Percentiles rank a stretch among this genome's conserved stretches.
Evolutionary conservation across 305 asterid species (phyloP).

Genomic region (Fraxinus albicans): DNA sequence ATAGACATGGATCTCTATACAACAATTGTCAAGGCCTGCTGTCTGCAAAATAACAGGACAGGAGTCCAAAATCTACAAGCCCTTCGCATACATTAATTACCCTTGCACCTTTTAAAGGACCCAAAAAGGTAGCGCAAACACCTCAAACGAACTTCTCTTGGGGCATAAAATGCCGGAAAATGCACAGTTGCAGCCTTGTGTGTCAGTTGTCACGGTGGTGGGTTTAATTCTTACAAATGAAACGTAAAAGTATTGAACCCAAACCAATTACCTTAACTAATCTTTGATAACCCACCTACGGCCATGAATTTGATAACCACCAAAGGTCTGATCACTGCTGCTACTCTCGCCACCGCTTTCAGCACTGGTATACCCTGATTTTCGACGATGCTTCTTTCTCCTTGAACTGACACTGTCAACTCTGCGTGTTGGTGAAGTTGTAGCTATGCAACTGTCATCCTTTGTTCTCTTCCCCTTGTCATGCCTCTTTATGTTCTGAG

Average conservation of each 20-base stretch:
- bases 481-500: slow-evolving; percentile 81
- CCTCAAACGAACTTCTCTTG: background rate
- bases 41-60: background rate
- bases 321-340: slow-evolving; percentile 53
- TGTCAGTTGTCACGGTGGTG: background rate
- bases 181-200: background rate
- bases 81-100: background rate
- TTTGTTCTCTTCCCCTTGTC: slow-evolving; percentile 66
- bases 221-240: background rate
- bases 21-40: slow-evolving; percentile 1
- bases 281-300: slow-evolving; percentile 90
- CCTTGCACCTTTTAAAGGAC: background rate
- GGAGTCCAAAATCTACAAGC: background rate
- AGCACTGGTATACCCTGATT: slow-evolving; percentile 82
- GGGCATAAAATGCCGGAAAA: background rate
- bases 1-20: background rate
- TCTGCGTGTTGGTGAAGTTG: slow-evolving; percentile 52
- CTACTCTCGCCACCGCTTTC: slow-evolving; percentile 94
- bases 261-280: slow-evolving; percentile 31
- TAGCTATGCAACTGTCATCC: slow-evolving; percentile 77
- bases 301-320: slow-evolving; percentile 74
- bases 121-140: background rate
- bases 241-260: background rate
- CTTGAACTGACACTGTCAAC: slow-evolving; percentile 63
- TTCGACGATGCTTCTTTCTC: slow-evolving; percentile 70